Conservation (phyloP, 2,329 filamentous ascomycete species). For the Monosporascus sp. region DNA sequence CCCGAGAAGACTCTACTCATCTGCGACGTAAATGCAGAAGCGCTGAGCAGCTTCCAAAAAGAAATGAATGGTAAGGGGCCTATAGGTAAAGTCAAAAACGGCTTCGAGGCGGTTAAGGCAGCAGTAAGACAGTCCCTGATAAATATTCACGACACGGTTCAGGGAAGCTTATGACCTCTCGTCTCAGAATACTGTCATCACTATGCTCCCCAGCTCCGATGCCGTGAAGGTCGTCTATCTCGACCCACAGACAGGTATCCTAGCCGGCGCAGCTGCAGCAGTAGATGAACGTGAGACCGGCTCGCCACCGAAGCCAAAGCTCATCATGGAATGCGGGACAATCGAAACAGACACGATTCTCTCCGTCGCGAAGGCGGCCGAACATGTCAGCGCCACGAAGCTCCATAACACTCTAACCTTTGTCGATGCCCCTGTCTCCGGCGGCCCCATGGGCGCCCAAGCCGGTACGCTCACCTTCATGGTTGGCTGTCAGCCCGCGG, state of each 20-base stretch:
- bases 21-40: slow-evolving; percentile 30
- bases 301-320: slow-evolving; percentile 10
- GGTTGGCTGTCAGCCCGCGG: slow-evolving; percentile 26
- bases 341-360: slow-evolving; percentile 30
- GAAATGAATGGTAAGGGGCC: slow-evolving; percentile 29
- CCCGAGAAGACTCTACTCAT: slow-evolving; percentile 21
- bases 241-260: slow-evolving; percentile 24
- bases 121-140: slow-evolving; percentile 19
- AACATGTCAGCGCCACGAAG: slow-evolving; percentile 25
- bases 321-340: slow-evolving; percentile 27
- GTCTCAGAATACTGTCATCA: slow-evolving; percentile 30
- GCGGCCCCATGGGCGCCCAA: slow-evolving; percentile 29
- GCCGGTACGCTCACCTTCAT: slow-evolving; percentile 31
- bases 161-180: neutral
- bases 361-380: slow-evolving; percentile 53
- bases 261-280: slow-evolving; percentile 22
- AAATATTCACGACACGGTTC: too few relatives aligned
- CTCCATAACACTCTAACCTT: slow-evolving; percentile 28
- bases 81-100: slow-evolving; percentile 29
- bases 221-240: slow-evolving; percentile 33
- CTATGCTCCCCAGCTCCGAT: slow-evolving; percentile 32
- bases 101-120: slow-evolving; percentile 30
- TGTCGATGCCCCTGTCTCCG: slow-evolving; percentile 31
- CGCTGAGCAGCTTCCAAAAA: slow-evolving; percentile 29
- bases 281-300: neutral